A percentile compares a stretch with the other conserved stretches of the same genome.
These are phyloP conservation scores for Pseudotulostoma volvatum DNA, from an alignment of 495 filamentous ascomycete species.

Conservation along the genomic window DNA sequence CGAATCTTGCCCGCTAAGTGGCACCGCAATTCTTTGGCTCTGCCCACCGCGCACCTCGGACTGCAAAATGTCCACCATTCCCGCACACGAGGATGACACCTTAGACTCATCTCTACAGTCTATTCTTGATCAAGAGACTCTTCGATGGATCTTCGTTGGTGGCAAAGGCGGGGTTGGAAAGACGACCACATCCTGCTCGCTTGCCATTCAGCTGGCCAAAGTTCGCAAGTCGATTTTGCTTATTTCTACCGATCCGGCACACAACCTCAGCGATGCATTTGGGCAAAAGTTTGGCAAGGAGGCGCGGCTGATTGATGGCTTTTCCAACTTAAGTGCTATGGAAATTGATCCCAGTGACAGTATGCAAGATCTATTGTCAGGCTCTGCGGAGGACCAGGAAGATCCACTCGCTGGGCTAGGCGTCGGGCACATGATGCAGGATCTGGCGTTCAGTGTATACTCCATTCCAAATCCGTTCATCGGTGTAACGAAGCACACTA, in stretches of 20 bases:
- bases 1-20: too few relatives aligned
- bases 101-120: conserved; percentile 89
- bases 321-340: conserved; percentile 91
- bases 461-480: not conserved
- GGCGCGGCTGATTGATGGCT: conserved; percentile 79
- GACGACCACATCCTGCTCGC: conserved; percentile 93
- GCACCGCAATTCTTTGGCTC: too few relatives aligned
- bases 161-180: conserved; percentile 99
- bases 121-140: conserved; percentile 79
- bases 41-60: too few relatives aligned
- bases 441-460: conserved; percentile 52
- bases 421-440: conserved; percentile 61
- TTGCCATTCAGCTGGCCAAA: conserved; percentile 95
- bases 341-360: conserved; percentile 98
- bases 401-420: conserved; percentile 49
- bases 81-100: conserved; percentile 58
- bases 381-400: conserved; percentile 56
- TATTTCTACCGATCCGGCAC: conserved; percentile 95
- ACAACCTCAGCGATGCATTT: conserved; percentile 97
- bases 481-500: not conserved
- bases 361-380: conserved; percentile 83
- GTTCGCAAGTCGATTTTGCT: conserved; percentile 88
- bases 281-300: conserved; percentile 99
- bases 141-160: conserved; percentile 98
- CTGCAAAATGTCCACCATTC: conserved; percentile 45